phyloP scores from a whole-genome alignment of 2,329 filamentous ascomycete species.

The Pseudopithomyces chartarum region DNA sequence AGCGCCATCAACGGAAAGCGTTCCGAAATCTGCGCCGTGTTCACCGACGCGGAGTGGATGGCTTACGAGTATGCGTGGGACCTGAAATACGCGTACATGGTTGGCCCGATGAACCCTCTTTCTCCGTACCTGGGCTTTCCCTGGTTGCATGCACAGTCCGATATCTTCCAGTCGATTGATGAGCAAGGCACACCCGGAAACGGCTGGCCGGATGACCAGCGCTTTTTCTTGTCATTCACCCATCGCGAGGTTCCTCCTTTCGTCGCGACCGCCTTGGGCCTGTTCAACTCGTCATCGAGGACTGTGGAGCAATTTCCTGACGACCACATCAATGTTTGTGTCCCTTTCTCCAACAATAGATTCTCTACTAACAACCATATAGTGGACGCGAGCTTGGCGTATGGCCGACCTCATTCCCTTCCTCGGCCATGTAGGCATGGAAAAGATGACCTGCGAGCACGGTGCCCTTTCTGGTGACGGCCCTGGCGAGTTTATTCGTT shows the following conservation, averaged over 20 bases:
- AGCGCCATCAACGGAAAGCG: constrained; percentile 63
- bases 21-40: constrained; percentile 63
- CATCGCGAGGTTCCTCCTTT: constrained; percentile 71
- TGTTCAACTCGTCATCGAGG: constrained; percentile 71
- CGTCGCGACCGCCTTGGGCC: constrained; percentile 67
- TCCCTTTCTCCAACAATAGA: background rate
- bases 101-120: constrained; percentile 64
- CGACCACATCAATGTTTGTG: constrained; percentile 52
- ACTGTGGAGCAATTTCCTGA: constrained; percentile 66
- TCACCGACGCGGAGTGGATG: constrained; percentile 66
- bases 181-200: constrained; percentile 48
- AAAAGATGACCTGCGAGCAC: constrained; percentile 63
- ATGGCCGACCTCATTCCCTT: constrained; percentile 68
- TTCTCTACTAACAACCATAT: background rate
- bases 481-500: constrained; percentile 56
- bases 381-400: constrained; percentile 67
- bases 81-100: constrained; percentile 66
- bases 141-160: constrained; percentile 66
- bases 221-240: constrained; percentile 70
- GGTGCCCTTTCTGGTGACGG: constrained; percentile 53
- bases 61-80: constrained; percentile 68
- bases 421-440: constrained; percentile 68
- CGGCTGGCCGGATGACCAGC: constrained; percentile 50
- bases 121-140: constrained; percentile 66
- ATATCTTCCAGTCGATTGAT: constrained; percentile 31